Evolutionary conservation across 2,329 filamentous ascomycete genomes (phyloP).

Genomic region (Alternaria ventricosa): DNA sequence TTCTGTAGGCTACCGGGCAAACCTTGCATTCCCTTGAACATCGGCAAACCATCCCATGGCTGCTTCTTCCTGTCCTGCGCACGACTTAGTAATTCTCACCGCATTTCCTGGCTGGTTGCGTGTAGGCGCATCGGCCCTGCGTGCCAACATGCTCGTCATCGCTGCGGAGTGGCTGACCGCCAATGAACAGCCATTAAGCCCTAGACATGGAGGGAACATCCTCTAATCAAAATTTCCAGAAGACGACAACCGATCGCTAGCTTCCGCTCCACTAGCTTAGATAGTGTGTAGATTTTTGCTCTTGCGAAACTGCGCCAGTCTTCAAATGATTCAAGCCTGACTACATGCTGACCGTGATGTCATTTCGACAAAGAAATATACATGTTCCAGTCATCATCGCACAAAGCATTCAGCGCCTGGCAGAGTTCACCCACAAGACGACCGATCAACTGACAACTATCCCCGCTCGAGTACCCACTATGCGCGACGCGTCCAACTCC

Average conservation of each 20-base stretch:
- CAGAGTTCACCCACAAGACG: neutral
- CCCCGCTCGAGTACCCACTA: neutral
- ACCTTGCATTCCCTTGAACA: constrained; percentile 8
- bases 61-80: neutral
- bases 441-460: neutral
- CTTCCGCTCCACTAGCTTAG: constrained; percentile 4
- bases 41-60: constrained; percentile 1
- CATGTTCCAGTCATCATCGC: neutral
- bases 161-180: neutral
- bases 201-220: constrained; percentile 6
- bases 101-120: constrained; percentile 6
- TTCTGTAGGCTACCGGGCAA: constrained; percentile 6
- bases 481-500: neutral
- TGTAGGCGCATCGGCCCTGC: neutral
- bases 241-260: constrained; percentile 5
- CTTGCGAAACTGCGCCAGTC: neutral
- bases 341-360: neutral
- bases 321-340: neutral
- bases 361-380: neutral
- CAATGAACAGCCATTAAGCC: neutral
- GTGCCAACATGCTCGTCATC: constrained; percentile 6
- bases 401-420: neutral
- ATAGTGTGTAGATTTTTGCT: constrained; percentile 5
- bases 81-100: constrained; percentile 14
- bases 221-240: constrained; percentile 8